phyloP scores from a whole-genome alignment of 1,284 basidiomycete species.

The Leucoagaricus sp. region DNA sequence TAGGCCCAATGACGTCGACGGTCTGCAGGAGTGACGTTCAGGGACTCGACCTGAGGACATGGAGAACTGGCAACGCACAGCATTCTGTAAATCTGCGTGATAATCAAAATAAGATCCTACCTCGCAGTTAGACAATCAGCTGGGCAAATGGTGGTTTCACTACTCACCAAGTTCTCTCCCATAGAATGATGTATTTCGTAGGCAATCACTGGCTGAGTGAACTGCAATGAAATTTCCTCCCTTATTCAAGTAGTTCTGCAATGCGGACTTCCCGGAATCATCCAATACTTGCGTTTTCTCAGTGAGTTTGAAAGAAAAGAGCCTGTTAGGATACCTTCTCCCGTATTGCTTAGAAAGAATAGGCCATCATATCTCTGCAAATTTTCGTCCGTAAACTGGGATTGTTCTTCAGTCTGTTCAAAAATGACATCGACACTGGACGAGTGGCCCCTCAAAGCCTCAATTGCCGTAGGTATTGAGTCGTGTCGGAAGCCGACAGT shows the following conservation, averaged over 20 bases:
- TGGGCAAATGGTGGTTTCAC: conserved; percentile 23
- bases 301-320: background rate
- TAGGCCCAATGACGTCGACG: conserved; percentile 58
- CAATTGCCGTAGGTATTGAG: conserved; percentile 72
- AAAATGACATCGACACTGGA: conserved; percentile 54
- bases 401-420: conserved; percentile 64
- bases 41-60: too few species aligned
- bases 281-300: conserved; percentile 49
- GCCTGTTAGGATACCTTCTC: conserved; percentile 45
- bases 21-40: too few species aligned
- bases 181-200: conserved; percentile 70
- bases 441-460: conserved; percentile 33
- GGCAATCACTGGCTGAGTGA: conserved; percentile 70
- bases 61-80: conserved; percentile 37
- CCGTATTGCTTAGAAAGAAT: conserved; percentile 73
- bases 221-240: conserved; percentile 73
- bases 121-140: background rate
- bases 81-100: conserved; percentile 67
- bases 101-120: conserved; percentile 75
- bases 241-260: conserved; percentile 65
- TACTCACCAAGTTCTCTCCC: conserved; percentile 68
- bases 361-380: conserved; percentile 65
- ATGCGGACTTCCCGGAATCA: conserved; percentile 55
- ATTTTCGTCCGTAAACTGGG: conserved; percentile 56
- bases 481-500: conserved; percentile 67